Evolutionary conservation across 106 monocot species (phyloP), one percentile per base, ranked within the genome.

Genomic region (Acorus gramineus): DNA sequence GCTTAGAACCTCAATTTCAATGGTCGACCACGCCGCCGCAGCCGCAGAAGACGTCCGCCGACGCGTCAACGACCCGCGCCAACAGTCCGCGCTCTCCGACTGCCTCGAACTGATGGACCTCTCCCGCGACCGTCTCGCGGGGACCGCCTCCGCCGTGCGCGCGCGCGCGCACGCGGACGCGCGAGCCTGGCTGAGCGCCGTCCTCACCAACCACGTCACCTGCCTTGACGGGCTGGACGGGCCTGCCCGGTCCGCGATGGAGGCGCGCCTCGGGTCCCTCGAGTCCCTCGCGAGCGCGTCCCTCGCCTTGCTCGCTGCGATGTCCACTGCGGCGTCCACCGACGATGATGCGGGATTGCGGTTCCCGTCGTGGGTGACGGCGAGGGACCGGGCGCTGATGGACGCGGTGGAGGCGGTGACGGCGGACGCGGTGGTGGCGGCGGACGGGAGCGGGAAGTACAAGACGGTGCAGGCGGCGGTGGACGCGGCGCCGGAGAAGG

Each of bases 161-260:
- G 46, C 42, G 46, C 11, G 9, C 45, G 43, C 44, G 4, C 7
- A 46, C 44, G 8, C 4, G 10, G 66, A 66, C 66, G 49, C 50
- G 9, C n/a, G 11, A 6, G 53, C 66, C 2, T 50, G 49, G 44
- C 4, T 66, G 53, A 66, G 66, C 66, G 66, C 66, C 47, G 7
- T 51, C 14, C 43, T 66, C 4, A 66, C 66, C 53, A 66, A 66
- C 66, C 11, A 66, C 44, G 66, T 5, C 53, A 44, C 66, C 42
- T 66, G 66, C 66, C 53, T 66, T 42, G 66, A 66, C 14, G 66
- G 66, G 3, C 53, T 66, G 13, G 3, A 49, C 11, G 52, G 4
- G 51, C 8, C 50, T 2, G 42, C 28, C 2, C 8, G 49, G 53
- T 11, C 66, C 44, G 53, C 8, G 44, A 66, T 66, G 66, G 66